Evolutionary conservation across 768 basidiomycete species (phyloP).

Genomic region (Hericium erinaceus): DNA sequence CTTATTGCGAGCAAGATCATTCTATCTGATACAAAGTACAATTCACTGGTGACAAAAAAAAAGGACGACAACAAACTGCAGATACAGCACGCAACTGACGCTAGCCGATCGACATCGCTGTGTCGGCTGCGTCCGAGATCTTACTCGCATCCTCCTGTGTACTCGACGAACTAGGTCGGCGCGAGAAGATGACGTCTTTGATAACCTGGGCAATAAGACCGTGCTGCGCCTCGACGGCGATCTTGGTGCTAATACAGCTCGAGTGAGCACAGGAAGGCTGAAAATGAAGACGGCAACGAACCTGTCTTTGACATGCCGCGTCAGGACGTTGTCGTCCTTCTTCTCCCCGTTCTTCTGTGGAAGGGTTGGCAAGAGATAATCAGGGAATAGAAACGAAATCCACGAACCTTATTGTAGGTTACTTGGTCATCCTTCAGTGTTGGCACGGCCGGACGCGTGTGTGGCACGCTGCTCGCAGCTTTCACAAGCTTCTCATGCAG

Average conservation of each 20-base stretch:
- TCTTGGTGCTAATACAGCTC: conserved; percentile 54
- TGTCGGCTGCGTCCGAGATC: conserved; percentile 24
- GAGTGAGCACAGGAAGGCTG: not conserved
- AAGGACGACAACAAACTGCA: not conserved
- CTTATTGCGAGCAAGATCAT: too few relatives aligned
- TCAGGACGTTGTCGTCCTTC: conserved; percentile 81
- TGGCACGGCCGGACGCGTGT: conserved; percentile 41
- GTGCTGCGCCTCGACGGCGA: conserved; percentile 86
- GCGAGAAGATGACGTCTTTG: conserved; percentile 86
- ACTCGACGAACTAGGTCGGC: conserved; percentile 24
- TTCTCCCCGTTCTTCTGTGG: conserved; percentile 55
- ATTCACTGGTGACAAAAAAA: not conserved
- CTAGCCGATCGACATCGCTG: conserved; percentile 28
- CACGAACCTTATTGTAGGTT: conserved; percentile 39
- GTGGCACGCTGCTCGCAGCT: conserved; percentile 48
- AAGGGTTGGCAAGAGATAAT: not conserved
- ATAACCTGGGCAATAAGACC: conserved; percentile 89
- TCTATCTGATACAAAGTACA: not conserved
- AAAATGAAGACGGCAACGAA: conserved; percentile 17
- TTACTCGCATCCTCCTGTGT: conserved; percentile 7
- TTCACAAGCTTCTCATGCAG: conserved; percentile 82
- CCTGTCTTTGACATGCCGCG: conserved; percentile 91
- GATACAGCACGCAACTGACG: not conserved
- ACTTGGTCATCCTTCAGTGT: conserved; percentile 42
- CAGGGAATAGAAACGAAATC: not conserved